These are phyloP conservation scores for Parachaetomium inaequale DNA, from an alignment of 495 filamentous ascomycete species.

Conservation along the genomic window DNA sequence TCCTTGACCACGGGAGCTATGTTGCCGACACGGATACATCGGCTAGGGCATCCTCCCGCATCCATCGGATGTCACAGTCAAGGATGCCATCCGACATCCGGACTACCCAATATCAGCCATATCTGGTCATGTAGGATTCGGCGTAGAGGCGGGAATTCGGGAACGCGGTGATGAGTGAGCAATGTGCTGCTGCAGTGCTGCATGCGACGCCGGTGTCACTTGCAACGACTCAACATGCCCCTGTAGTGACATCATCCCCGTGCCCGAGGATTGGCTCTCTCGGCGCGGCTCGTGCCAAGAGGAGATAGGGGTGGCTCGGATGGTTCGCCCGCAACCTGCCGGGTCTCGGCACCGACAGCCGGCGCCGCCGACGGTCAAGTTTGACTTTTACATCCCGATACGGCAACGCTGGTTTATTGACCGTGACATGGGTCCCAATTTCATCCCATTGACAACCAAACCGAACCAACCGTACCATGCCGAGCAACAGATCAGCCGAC, in stretches of 20 bases:
- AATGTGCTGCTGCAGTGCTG: too few relatives aligned
- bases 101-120: too few relatives aligned
- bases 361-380: neutral
- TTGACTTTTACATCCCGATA: neutral
- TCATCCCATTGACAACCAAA: neutral
- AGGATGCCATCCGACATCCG: too few relatives aligned
- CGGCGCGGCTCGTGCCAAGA: neutral
- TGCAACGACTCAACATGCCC: neutral
- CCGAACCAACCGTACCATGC: slow-evolving; percentile 7
- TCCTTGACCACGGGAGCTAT: neutral
- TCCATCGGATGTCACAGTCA: too few relatives aligned
- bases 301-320: too few relatives aligned
- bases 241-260: neutral
- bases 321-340: neutral
- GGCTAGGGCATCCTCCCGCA: neutral
- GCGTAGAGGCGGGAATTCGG: too few relatives aligned
- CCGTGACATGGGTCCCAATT: neutral
- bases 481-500: neutral
- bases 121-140: too few relatives aligned
- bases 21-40: too few relatives aligned
- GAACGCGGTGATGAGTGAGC: neutral
- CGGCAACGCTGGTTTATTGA: neutral
- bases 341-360: slow-evolving; percentile 11
- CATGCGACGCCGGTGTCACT: too few relatives aligned
- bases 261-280: neutral